Evolutionary conservation across 345 rosid genomes (phyloP).

Genomic region (Schrenkiella parvula): DNA sequence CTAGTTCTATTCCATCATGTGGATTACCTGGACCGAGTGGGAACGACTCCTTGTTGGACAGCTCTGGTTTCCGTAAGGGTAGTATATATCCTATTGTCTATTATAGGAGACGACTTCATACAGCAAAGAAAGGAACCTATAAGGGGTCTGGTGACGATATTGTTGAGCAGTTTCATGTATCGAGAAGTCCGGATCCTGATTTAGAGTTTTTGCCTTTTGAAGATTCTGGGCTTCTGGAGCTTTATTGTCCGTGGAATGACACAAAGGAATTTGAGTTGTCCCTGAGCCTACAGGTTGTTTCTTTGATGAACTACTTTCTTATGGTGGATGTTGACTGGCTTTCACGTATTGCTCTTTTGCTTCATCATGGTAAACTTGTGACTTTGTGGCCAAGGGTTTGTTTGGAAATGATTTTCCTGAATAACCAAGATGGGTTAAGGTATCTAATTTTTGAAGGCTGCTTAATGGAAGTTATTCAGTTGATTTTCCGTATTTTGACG

Average conservation of each 20-base stretch:
- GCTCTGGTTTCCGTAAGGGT: constrained; percentile 33
- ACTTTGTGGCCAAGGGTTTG: constrained; percentile 66
- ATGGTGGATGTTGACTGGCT: constrained; percentile 42
- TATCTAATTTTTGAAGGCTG: constrained; percentile 74
- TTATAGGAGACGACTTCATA: constrained; percentile 68
- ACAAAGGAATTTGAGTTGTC: constrained; percentile 37
- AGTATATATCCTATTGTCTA: constrained; percentile 66
- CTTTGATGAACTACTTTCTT: constrained; percentile 33
- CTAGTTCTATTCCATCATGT: constrained; percentile 34
- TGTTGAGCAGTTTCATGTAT: constrained; percentile 29
- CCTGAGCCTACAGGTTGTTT: constrained; percentile 36
- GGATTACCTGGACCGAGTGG: constrained; percentile 33
- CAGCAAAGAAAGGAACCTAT: constrained; percentile 29
- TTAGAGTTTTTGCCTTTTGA: constrained; percentile 38
- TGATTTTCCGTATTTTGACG: constrained; percentile 51
- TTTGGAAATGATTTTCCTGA: constrained; percentile 84
- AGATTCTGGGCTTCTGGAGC: constrained; percentile 35
- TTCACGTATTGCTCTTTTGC: constrained; percentile 42
- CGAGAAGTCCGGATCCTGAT: constrained; percentile 33
- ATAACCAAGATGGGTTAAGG: constrained; percentile 69
- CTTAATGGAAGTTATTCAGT: constrained; percentile 61
- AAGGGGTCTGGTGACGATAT: constrained; percentile 18
- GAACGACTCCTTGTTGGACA: constrained; percentile 36
- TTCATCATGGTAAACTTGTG: constrained; percentile 53
- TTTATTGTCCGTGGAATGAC: constrained; percentile 37